A percentile compares a stretch with the other conserved stretches of the same genome.
Evolutionary conservation across 331 rosid species (phyloP).

Genomic region (Malus hybrid): DNA sequence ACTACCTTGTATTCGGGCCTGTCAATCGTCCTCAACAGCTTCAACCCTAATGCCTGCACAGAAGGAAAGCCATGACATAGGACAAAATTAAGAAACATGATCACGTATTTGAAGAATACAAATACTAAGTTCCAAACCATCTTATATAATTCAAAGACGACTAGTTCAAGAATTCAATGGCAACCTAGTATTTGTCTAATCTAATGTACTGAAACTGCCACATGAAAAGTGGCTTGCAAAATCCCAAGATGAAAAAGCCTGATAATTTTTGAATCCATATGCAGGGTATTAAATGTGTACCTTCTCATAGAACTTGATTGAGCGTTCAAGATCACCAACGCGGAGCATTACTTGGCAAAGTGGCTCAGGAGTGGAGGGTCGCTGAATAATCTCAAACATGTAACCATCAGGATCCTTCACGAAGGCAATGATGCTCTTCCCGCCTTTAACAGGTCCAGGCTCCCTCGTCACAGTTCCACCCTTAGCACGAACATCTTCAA

Average conservation of each 20-base stretch:
- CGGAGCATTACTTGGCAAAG: conserved; percentile 6
- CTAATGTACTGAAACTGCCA: not conserved
- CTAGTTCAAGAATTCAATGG: not conserved
- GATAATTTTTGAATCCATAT: too few species aligned
- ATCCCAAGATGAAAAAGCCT: too few species aligned
- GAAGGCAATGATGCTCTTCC: conserved; percentile 58
- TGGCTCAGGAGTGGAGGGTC: conserved; percentile 70
- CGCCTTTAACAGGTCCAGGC: conserved; percentile 15
- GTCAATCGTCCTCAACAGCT: conserved; percentile 60
- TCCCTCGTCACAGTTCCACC: conserved; percentile 41
- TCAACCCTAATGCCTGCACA: conserved; percentile 77
- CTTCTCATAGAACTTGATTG: conserved; percentile 85
- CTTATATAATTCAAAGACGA: not conserved
- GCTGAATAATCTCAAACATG: conserved; percentile 66
- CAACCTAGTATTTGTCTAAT: not conserved
- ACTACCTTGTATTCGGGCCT: conserved; percentile 81
- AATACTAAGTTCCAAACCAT: not conserved
- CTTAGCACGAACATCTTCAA: conserved; percentile 56
- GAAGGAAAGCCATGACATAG: conserved; percentile 14
- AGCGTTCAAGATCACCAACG: conserved; percentile 80
- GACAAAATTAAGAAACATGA: not conserved
- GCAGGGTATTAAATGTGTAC: conserved; percentile 14
- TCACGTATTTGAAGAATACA: not conserved
- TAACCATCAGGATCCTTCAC: conserved; percentile 97
- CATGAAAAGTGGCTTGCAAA: too few species aligned